These are phyloP conservation scores for Samsoniella hepiali DNA, from an alignment of 2,329 filamentous ascomycete species.

Conservation along the genomic window DNA sequence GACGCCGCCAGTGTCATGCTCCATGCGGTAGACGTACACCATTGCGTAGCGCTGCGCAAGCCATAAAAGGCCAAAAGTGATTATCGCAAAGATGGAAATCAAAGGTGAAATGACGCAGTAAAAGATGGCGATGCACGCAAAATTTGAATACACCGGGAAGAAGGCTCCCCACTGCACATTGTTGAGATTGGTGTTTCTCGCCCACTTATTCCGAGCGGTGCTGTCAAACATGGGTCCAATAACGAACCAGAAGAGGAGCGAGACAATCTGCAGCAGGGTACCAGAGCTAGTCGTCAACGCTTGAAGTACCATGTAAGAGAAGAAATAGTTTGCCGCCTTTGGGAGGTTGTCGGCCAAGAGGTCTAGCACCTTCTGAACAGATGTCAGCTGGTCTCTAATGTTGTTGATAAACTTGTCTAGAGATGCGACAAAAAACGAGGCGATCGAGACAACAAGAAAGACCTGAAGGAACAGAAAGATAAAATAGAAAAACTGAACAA, in stretches of 20 bases:
- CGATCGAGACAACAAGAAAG: slow-evolving; percentile 87
- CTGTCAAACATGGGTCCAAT: slow-evolving; percentile 77
- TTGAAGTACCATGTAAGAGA: slow-evolving; percentile 96
- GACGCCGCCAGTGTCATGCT: slow-evolving; percentile 86
- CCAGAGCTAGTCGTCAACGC: slow-evolving; percentile 87
- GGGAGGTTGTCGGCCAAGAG: slow-evolving; percentile 77
- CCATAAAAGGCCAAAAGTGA: slow-evolving; percentile 91
- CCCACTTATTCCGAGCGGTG: slow-evolving; percentile 80
- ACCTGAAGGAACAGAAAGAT: slow-evolving; percentile 91
- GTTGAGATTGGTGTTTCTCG: slow-evolving; percentile 72
- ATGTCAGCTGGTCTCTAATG: slow-evolving; percentile 36
- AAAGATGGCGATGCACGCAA: slow-evolving; percentile 86
- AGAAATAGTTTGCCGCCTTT: slow-evolving; percentile 91
- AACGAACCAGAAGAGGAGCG: slow-evolving; percentile 76
- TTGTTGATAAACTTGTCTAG: slow-evolving; percentile 61
- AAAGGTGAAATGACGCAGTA: slow-evolving; percentile 87
- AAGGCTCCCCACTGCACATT: slow-evolving; percentile 86
- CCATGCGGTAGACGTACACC: slow-evolving; percentile 88
- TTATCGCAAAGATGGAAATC: slow-evolving; percentile 87
- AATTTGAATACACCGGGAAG: slow-evolving; percentile 95
- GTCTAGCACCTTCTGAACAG: slow-evolving; percentile 65
- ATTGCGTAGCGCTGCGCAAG: slow-evolving; percentile 95
- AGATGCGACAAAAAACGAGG: slow-evolving; percentile 65
- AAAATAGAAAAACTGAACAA: slow-evolving; percentile 93
- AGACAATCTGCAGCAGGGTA: slow-evolving; percentile 79